Evolutionary conservation across 2,329 filamentous ascomycete genomes (phyloP).

Genomic region (Verticillium nonalfalfae): DNA sequence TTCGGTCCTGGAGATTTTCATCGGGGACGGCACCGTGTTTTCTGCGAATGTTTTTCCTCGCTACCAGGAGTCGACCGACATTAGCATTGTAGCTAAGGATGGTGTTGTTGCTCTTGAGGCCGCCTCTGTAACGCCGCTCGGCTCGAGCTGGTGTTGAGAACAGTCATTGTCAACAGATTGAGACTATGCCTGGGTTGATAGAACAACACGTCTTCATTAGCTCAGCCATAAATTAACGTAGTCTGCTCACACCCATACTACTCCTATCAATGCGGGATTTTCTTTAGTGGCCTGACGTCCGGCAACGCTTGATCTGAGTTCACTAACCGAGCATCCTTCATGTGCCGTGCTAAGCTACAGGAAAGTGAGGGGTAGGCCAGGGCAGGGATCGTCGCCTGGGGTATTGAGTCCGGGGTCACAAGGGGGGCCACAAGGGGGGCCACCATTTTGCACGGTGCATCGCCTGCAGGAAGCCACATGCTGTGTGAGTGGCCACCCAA

Average conservation of each 20-base stretch:
- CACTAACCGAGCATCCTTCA: not conserved
- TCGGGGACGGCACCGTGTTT: conserved; percentile 19
- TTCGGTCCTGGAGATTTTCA: conserved; percentile 20
- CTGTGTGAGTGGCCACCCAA: not conserved
- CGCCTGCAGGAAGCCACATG: not conserved
- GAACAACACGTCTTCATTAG: not conserved
- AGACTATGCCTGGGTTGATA: too few relatives aligned
- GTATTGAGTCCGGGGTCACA: not conserved
- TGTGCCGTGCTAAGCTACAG: not conserved
- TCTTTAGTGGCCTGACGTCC: not conserved
- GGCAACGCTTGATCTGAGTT: not conserved
- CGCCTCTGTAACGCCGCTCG: conserved; percentile 10
- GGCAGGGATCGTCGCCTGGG: not conserved
- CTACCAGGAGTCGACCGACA: conserved; percentile 18
- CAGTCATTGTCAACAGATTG: too few relatives aligned
- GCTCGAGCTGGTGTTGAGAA: conserved; percentile 12
- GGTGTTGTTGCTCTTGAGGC: conserved; percentile 6
- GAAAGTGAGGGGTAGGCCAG: not conserved
- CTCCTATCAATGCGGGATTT: not conserved
- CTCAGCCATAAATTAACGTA: not conserved
- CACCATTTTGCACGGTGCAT: not conserved
- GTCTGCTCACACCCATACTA: not conserved
- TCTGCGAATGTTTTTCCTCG: conserved; percentile 17
- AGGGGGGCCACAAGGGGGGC: not conserved
- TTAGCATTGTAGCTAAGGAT: conserved; percentile 10